phyloP scores from a whole-genome alignment of 139 green algal species.

The Asterochloris sp. region DNA sequence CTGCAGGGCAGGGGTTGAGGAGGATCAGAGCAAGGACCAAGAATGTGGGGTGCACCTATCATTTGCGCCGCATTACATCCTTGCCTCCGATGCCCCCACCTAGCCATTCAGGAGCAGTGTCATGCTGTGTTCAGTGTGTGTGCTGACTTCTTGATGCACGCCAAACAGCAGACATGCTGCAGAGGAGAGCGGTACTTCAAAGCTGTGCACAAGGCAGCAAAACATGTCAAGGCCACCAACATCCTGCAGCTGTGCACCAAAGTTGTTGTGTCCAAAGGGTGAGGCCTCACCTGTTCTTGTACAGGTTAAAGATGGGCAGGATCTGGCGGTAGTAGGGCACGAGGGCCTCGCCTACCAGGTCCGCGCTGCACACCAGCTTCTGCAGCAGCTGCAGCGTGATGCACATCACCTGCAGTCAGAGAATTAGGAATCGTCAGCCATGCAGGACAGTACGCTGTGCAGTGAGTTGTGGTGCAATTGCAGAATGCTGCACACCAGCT shows the following conservation, averaged over 20 bases:
- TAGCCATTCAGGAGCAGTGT: neutral
- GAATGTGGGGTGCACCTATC: slow-evolving; percentile 40
- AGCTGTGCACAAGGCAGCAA: too few relatives aligned
- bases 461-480: too few relatives aligned
- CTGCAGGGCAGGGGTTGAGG: neutral
- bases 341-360: slow-evolving; percentile 75
- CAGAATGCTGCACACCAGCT: too few relatives aligned
- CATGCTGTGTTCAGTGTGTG: too few relatives aligned
- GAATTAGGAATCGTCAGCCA: neutral
- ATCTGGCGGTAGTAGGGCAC: slow-evolving; percentile 88
- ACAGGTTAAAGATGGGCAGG: slow-evolving; percentile 83
- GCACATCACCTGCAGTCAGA: slow-evolving; percentile 55
- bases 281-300: slow-evolving; percentile 51
- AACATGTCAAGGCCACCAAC: too few relatives aligned
- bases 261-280: too few relatives aligned
- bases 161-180: too few relatives aligned
- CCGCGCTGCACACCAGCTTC: slow-evolving; percentile 62
- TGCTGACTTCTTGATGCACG: too few relatives aligned
- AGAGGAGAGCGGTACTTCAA: too few relatives aligned
- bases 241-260: too few relatives aligned
- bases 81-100: slow-evolving; percentile 1
- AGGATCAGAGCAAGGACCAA: slow-evolving; percentile 52
- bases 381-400: slow-evolving; percentile 79
- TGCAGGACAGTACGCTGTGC: too few relatives aligned
- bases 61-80: neutral